Percentiles rank a stretch among this genome's conserved stretches.
Conservation (phyloP, 306 rosid species). For the Senna tora region DNA sequence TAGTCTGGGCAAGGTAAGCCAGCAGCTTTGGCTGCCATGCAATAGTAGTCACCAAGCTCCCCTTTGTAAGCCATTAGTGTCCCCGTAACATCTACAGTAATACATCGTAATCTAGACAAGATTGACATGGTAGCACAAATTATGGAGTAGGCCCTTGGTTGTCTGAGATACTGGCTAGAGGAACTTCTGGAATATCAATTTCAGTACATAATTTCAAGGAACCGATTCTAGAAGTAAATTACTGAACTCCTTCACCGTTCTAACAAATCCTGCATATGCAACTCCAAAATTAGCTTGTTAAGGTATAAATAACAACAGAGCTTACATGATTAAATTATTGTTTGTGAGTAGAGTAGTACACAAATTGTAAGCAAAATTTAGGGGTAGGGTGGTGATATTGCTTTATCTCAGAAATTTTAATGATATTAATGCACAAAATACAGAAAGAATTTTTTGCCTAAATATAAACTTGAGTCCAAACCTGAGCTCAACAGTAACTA, state of each 20-base stretch:
- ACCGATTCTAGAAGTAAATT: constrained; percentile 20
- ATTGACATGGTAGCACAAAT: constrained; percentile 58
- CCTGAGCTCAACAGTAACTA: background rate
- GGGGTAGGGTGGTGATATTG: too few relatives aligned
- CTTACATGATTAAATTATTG: background rate
- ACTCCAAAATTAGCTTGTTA: constrained; percentile 35
- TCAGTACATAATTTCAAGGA: constrained; percentile 11
- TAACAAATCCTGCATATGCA: constrained; percentile 41
- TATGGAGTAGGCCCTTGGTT: constrained; percentile 10
- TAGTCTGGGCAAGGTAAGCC: constrained; percentile 94
- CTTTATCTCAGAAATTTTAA: background rate
- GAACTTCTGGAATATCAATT: constrained; percentile 24
- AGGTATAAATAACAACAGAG: background rate
- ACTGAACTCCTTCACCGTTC: constrained; percentile 40
- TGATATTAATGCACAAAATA: background rate
- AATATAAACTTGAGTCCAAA: background rate
- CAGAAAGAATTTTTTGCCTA: background rate
- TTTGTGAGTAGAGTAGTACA: background rate
- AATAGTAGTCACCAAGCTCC: constrained; percentile 93
- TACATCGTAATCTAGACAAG: constrained; percentile 70
- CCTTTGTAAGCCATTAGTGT: constrained; percentile 97
- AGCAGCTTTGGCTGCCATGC: constrained; percentile 97
- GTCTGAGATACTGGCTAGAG: constrained; percentile 22
- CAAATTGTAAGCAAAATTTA: background rate
- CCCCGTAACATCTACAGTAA: constrained; percentile 92